Conservation (phyloP, 1,284 basidiomycete genomes). For the Malassezia sympodialis region DNA sequence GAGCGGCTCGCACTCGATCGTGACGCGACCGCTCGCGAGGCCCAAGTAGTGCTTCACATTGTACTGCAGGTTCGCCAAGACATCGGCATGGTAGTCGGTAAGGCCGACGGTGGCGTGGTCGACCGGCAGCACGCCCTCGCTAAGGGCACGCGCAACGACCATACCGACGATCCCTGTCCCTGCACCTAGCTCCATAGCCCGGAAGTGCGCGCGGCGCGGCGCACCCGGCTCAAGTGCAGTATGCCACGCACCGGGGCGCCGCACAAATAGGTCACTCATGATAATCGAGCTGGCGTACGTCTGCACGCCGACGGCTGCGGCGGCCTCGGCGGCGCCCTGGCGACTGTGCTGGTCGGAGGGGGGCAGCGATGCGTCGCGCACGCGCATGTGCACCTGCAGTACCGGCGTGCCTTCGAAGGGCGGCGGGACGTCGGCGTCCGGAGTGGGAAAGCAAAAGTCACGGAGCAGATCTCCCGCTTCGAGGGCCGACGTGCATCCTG, state of each 20-base stretch:
- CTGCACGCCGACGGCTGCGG: constrained; percentile 17
- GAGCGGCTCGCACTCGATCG: constrained; percentile 7
- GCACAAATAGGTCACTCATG: constrained; percentile 13
- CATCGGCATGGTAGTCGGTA: constrained; percentile 18
- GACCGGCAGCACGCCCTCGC: background rate
- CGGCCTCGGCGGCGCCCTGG: constrained; percentile 13
- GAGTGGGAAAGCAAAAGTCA: constrained; percentile 11
- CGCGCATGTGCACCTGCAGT: background rate
- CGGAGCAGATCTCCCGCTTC: constrained; percentile 13
- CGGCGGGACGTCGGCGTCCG: background rate
- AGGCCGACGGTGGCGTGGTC: constrained; percentile 3
- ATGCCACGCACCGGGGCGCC: background rate
- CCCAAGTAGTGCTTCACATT: constrained; percentile 10
- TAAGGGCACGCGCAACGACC: constrained; percentile 3
- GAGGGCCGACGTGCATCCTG: constrained; percentile 2
- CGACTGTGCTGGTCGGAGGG: constrained; percentile 7
- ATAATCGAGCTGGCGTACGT: constrained; percentile 18
- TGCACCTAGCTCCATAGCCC: constrained; percentile 13
- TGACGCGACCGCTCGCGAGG: background rate
- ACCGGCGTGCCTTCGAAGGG: background rate
- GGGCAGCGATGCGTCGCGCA: constrained; percentile 15
- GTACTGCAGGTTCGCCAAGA: constrained; percentile 14
- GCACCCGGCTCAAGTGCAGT: background rate
- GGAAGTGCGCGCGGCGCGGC: background rate
- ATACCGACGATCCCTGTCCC: constrained; percentile 18